Evolutionary conservation across 2,329 filamentous ascomycete species (phyloP).

Genomic region (Talaromyces sp.): DNA sequence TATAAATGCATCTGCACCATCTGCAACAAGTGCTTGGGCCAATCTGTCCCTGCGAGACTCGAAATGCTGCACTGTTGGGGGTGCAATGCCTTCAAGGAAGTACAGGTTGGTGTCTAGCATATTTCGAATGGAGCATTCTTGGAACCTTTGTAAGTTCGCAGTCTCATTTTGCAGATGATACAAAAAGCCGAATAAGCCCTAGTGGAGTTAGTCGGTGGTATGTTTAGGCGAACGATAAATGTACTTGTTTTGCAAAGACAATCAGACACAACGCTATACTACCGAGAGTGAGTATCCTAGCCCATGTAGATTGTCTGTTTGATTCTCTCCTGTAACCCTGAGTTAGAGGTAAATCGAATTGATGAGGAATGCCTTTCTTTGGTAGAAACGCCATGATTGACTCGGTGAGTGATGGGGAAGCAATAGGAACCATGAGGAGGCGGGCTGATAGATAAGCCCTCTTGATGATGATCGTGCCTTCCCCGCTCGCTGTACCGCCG

Average conservation of each 20-base stretch:
- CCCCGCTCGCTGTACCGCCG: neutral
- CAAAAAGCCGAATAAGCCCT: neutral
- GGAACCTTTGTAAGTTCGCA: conserved; percentile 25
- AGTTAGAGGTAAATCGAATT: neutral
- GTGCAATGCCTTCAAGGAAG: conserved; percentile 51
- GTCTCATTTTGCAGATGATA: neutral
- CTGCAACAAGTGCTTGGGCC: conserved; percentile 52
- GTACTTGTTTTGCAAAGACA: neutral
- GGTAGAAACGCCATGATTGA: neutral
- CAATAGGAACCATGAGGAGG: neutral
- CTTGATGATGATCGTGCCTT: neutral
- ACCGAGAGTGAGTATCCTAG: neutral
- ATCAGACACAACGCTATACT: neutral
- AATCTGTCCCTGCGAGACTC: conserved; percentile 55
- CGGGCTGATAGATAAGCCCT: neutral
- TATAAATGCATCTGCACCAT: conserved; percentile 57
- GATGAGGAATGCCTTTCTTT: neutral
- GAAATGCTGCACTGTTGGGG: conserved; percentile 53
- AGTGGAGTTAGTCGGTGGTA: too few species aligned
- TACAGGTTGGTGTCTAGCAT: conserved; percentile 46
- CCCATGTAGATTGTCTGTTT: neutral
- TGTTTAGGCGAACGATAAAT: neutral
- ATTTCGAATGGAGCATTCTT: conserved; percentile 54
- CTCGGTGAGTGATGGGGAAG: neutral
- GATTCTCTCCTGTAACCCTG: neutral